Conservation (phyloP, 805 yeast species). For the Schwanniomyces occidentalis region DNA sequence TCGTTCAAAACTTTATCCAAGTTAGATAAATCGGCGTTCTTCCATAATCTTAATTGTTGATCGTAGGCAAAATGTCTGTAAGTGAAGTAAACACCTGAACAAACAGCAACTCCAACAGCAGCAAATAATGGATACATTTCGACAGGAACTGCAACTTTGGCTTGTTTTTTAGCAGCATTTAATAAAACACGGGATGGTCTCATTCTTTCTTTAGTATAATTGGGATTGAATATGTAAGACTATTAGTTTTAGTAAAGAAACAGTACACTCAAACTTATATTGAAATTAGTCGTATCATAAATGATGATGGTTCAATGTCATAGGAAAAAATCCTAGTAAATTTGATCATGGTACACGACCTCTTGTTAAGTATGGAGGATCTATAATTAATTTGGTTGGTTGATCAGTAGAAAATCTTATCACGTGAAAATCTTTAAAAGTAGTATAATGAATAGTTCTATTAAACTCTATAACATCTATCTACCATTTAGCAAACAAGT, state of each 20-base stretch:
- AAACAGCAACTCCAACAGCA: constrained; percentile 42
- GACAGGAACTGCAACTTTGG: constrained; percentile 30
- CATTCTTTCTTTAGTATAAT: constrained; percentile 22
- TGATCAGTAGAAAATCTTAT: constrained; percentile 1
- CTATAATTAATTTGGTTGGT: constrained; percentile 14
- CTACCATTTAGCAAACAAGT: constrained; percentile 31
- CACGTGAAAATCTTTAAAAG: constrained; percentile 10
- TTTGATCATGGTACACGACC: too few species aligned
- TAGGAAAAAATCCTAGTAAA: too few species aligned
- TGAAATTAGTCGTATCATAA: constrained; percentile 2
- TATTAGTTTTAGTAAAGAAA: not conserved
- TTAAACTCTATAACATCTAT: too few species aligned
- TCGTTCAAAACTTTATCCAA: constrained; percentile 44
- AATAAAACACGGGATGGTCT: constrained; percentile 41
- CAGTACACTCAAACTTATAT: too few species aligned
- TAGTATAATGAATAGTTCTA: not conserved
- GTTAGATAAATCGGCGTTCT: constrained; percentile 43
- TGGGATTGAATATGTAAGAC: constrained; percentile 1
- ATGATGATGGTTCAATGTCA: too few species aligned
- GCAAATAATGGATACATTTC: constrained; percentile 51
- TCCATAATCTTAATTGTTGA: constrained; percentile 47
- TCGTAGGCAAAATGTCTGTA: constrained; percentile 50
- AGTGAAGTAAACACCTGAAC: constrained; percentile 42
- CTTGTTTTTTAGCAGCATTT: constrained; percentile 36
- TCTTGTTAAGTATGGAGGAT: not conserved